These are phyloP conservation scores for Candida dubliniensis DNA, from an alignment of 1,139 yeast genomes.

Conservation along the genomic window DNA sequence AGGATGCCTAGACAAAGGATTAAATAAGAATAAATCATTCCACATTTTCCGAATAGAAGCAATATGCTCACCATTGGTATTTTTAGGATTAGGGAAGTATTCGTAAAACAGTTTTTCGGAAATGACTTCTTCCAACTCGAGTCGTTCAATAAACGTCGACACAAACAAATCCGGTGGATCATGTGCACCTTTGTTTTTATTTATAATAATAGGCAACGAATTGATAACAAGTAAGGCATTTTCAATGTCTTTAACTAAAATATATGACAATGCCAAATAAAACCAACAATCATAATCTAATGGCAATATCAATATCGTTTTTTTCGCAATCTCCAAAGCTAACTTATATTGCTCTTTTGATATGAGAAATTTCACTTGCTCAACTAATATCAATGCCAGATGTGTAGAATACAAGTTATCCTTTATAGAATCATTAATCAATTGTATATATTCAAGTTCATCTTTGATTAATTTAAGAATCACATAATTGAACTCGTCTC, in stretches of 20 bases:
- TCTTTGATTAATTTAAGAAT: slow-evolving; percentile 29
- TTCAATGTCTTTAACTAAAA: slow-evolving; percentile 29
- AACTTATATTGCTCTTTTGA: slow-evolving; percentile 25
- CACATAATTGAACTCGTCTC: slow-evolving; percentile 32
- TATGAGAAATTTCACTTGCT: slow-evolving; percentile 41
- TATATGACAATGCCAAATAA: slow-evolving; percentile 34
- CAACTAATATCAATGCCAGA: slow-evolving; percentile 36
- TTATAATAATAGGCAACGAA: slow-evolving; percentile 32
- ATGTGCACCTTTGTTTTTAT: slow-evolving; percentile 2
- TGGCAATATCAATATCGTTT: slow-evolving; percentile 35
- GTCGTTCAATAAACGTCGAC: slow-evolving; percentile 26
- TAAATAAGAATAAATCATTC: slow-evolving; percentile 32
- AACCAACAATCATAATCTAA: slow-evolving; percentile 47
- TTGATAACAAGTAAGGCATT: slow-evolving; percentile 38
- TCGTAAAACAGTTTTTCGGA: slow-evolving; percentile 31
- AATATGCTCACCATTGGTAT: background rate
- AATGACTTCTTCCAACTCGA: slow-evolving; percentile 28
- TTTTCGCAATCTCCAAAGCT: slow-evolving; percentile 35
- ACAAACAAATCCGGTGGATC: slow-evolving; percentile 31
- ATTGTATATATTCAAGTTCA: slow-evolving; percentile 28
- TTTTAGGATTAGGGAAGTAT: slow-evolving; percentile 34
- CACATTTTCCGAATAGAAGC: slow-evolving; percentile 28
- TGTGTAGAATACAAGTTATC: slow-evolving; percentile 28
- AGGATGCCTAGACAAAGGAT: slow-evolving; percentile 38
- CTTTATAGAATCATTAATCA: slow-evolving; percentile 26